Evolutionary conservation across 768 basidiomycete genomes (phyloP).

Genomic region (Fomitopsis serialis): DNA sequence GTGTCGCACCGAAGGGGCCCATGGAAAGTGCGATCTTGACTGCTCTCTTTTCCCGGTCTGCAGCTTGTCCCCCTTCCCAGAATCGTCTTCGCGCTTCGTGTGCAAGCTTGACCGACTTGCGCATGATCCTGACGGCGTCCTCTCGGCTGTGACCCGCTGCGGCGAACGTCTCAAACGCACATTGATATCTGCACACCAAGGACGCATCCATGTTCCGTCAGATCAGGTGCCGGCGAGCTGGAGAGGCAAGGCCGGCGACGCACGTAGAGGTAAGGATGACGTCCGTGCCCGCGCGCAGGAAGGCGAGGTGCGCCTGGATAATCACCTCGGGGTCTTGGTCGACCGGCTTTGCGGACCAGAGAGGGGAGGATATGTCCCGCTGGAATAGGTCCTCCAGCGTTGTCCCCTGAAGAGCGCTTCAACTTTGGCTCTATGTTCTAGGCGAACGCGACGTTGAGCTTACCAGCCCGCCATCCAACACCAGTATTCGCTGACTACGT

Average conservation of each 20-base stretch:
- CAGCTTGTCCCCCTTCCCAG: slow-evolving; percentile 11
- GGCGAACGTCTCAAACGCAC: slow-evolving; percentile 48
- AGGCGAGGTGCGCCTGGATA: slow-evolving; percentile 54
- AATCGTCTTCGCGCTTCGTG: slow-evolving; percentile 37
- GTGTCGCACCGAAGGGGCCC: slow-evolving; percentile 69
- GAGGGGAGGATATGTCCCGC: slow-evolving; percentile 43
- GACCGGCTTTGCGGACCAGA: slow-evolving; percentile 71
- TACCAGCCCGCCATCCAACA: too few species aligned
- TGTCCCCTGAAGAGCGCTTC: slow-evolving; percentile 45
- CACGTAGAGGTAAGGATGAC: slow-evolving; percentile 70
- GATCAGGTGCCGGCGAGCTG: not conserved
- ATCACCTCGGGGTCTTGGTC: slow-evolving; percentile 48
- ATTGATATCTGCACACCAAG: slow-evolving; percentile 52
- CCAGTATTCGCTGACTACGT: too few species aligned
- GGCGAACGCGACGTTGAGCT: too few species aligned
- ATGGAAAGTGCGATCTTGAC: slow-evolving; percentile 61
- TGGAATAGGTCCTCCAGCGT: slow-evolving; percentile 49
- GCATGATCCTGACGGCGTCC: slow-evolving; percentile 45
- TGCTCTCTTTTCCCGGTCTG: not conserved
- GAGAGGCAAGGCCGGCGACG: not conserved
- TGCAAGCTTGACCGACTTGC: slow-evolving; percentile 47
- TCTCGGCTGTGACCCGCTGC: slow-evolving; percentile 40
- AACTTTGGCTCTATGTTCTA: too few species aligned
- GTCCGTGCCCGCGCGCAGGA: slow-evolving; percentile 58
- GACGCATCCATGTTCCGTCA: too few species aligned